Evolutionary conservation across 306 rosid species (phyloP).

Genomic region (Quercus cerris): DNA sequence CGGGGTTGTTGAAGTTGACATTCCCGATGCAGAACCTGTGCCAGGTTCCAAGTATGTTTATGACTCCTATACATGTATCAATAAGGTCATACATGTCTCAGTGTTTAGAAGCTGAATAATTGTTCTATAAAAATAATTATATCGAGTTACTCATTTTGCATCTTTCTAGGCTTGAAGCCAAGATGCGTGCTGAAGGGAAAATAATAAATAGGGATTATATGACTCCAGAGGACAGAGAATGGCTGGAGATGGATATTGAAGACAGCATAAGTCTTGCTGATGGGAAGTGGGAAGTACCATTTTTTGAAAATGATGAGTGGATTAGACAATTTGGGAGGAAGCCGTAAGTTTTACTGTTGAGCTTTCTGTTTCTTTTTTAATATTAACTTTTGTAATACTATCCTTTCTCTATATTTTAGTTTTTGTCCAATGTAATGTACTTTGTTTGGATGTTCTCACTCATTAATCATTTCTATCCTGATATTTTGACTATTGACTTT

Average conservation of each 20-base stretch:
- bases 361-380: slow-evolving; percentile 6
- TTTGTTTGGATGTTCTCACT: neutral
- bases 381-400: neutral
- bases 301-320: slow-evolving; percentile 81
- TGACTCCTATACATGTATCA: slow-evolving; percentile 9
- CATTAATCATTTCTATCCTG: neutral
- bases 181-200: slow-evolving; percentile 88
- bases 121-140: slow-evolving; percentile 16
- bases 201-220: slow-evolving; percentile 72
- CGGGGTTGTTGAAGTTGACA: slow-evolving; percentile 90
- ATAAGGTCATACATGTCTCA: slow-evolving; percentile 11
- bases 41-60: slow-evolving; percentile 87
- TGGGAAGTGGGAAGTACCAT: slow-evolving; percentile 60
- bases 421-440: neutral
- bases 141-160: slow-evolving; percentile 21
- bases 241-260: slow-evolving; percentile 97
- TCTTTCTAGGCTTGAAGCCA: slow-evolving; percentile 67
- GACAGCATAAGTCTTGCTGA: slow-evolving; percentile 61
- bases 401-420: neutral
- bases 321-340: slow-evolving; percentile 55
- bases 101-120: slow-evolving; percentile 6
- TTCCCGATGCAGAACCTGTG: slow-evolving; percentile 78
- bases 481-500: neutral
- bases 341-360: slow-evolving; percentile 58
- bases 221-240: slow-evolving; percentile 73